Conservation (phyloP, 225 moss, liverwort and hornwort genomes). For the Marchantia paleacea region DNA sequence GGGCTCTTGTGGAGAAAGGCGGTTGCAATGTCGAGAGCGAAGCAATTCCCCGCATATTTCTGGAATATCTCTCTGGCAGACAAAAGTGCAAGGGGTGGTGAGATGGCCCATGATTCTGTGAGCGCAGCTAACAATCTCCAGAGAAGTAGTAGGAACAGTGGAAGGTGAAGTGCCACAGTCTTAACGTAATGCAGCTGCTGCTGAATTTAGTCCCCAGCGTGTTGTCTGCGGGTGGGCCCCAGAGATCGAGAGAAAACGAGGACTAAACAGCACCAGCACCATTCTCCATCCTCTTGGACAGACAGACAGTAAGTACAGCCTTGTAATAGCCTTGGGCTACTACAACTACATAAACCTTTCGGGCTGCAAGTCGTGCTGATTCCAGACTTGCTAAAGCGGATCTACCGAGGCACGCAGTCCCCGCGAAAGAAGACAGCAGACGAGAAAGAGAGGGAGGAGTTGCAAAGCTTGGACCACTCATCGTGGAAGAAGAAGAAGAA, state of each 20-base stretch:
- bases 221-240: neutral
- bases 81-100: too few species aligned
- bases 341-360: neutral
- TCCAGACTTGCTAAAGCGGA: neutral
- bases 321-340: neutral
- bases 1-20: too few species aligned
- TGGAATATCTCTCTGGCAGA: too few species aligned
- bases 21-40: too few species aligned
- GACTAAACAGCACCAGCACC: neutral
- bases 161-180: too few species aligned
- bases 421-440: neutral
- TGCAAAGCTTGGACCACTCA: too few species aligned
- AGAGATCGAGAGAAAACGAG: constrained; percentile 3
- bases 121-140: too few species aligned
- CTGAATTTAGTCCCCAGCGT: neutral
- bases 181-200: neutral
- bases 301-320: neutral
- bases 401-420: neutral
- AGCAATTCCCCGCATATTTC: too few species aligned
- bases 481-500: neutral
- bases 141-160: too few species aligned
- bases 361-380: neutral
- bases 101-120: too few species aligned
- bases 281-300: neutral
- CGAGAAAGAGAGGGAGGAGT: neutral